Base-by-base conservation (phyloP, 176 grass and related monocot species). In the Puccinellia tenuiflora region DNA sequence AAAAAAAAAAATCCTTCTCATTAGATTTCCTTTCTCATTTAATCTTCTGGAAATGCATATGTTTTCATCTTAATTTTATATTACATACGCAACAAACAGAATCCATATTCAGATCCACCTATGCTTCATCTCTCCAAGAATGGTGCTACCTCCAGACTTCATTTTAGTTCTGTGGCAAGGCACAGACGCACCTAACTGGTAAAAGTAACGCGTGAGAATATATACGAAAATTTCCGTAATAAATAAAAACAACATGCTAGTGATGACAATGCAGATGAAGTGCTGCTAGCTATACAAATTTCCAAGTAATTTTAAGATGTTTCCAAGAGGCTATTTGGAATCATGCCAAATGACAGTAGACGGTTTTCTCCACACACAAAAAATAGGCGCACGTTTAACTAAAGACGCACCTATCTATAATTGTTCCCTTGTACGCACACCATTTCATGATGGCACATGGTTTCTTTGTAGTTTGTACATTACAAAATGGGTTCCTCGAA, bases 161-260 rank as follows among this genome's bases (percentile, higher is more conserved):
- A 28, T 61, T 42, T 61, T 77, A 16, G 15, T 40, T 68, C 22
- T 9, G 16, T 34, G 61, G 62, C 62, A 63, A 31, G 25, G 25
- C 25, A 61, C 11, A 61, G 0, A 11, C 10, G 12, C 62, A 65
- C 62, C 54, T 60, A 33, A 73, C 25, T 30, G 53, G 26, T 35
- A 79, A 64, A 79, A 79, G 57, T 79, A 79, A 65, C 26, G 17
- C n/a, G 46, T 50, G 17, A 65, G 9, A 65, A 63, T 48, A 18
- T 43, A 24, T 26, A 43, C 1, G 6, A 3, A 42, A 16, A 28
- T 28, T 6, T 43, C 39, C 17, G 40, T 53, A 81, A 62, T 62
- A 33, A 28, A 69, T 37, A 61, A 21, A 73, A 62, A 31, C 24
- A 25, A 68, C 20, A 9, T 45, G 42, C 21, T 11, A 50, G 57